A percentile compares a stretch with the other conserved stretches of the same genome.
These are phyloP conservation scores for Elsinoe necatrix DNA, from an alignment of 2,329 filamentous ascomycete species.

Conservation along the genomic window DNA sequence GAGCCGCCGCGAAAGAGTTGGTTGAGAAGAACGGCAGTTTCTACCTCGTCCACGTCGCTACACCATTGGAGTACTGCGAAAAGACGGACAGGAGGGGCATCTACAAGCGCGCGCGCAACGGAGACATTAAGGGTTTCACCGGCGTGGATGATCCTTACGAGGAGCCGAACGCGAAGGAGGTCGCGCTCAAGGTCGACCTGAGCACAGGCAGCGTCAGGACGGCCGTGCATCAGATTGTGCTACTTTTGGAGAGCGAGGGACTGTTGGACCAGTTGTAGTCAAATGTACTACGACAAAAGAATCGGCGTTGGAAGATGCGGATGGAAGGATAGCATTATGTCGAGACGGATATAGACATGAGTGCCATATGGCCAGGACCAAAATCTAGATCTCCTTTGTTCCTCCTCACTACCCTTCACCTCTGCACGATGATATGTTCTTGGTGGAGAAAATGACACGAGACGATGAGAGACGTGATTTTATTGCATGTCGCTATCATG, in stretches of 20 bases:
- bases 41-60: constrained; percentile 92
- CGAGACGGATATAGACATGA: not conserved
- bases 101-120: constrained; percentile 72
- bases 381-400: constrained; percentile 1
- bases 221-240: constrained; percentile 92
- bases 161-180: constrained; percentile 67
- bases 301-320: not conserved
- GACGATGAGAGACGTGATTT: not conserved
- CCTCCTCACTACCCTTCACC: not conserved
- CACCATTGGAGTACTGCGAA: constrained; percentile 84
- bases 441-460: too few species aligned
- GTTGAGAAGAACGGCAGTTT: constrained; percentile 85
- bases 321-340: not conserved
- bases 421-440: too few species aligned
- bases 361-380: not conserved
- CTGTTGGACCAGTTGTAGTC: constrained; percentile 60
- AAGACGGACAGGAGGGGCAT: constrained; percentile 90
- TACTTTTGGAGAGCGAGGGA: constrained; percentile 82
- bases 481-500: constrained; percentile 4
- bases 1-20: constrained; percentile 70
- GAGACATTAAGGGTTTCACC: constrained; percentile 96
- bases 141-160: constrained; percentile 98
- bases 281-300: not conserved
- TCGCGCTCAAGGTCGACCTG: constrained; percentile 75
- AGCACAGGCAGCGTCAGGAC: constrained; percentile 83